Evolutionary conservation across 345 rosid species (phyloP).

Genomic region (Clarkia xantiana): DNA sequence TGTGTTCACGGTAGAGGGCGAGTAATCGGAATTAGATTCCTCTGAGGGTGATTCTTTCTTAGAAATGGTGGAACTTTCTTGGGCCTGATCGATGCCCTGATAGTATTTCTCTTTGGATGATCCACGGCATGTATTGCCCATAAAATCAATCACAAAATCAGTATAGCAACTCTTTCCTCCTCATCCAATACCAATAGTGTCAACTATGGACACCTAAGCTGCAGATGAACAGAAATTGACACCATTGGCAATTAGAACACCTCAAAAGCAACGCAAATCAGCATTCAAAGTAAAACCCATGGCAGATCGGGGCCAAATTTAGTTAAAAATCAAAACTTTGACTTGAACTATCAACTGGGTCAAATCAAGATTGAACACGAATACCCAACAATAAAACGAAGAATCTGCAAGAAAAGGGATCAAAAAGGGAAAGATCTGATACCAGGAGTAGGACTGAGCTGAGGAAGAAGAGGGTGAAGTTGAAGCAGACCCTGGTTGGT

Average conservation of each 20-base stretch:
- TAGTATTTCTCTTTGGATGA: constrained; percentile 24
- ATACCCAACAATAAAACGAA: neutral
- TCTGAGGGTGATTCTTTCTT: constrained; percentile 15
- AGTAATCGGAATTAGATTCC: constrained; percentile 16
- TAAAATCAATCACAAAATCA: constrained; percentile 13
- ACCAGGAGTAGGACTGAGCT: no score
- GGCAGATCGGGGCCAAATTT: no score
- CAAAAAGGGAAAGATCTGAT: no score
- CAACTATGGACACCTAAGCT: constrained; percentile 4
- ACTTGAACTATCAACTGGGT: no score
- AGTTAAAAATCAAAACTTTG: no score
- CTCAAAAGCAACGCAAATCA: no score
- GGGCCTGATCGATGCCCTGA: constrained; percentile 31
- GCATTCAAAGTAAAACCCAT: no score
- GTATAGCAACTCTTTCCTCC: constrained; percentile 13
- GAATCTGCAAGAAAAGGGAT: neutral
- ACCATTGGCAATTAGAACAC: no score
- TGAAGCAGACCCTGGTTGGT: no score
- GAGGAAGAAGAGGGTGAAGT: no score
- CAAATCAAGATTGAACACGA: no score
- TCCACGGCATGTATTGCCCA: constrained; percentile 50
- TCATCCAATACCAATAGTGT: constrained; percentile 7
- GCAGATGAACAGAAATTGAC: neutral
- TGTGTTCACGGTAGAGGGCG: constrained; percentile 7
- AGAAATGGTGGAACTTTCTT: constrained; percentile 21